Evolutionary conservation across 2,329 filamentous ascomycete genomes (phyloP).

Genomic region (Coniochaeta sp.): DNA sequence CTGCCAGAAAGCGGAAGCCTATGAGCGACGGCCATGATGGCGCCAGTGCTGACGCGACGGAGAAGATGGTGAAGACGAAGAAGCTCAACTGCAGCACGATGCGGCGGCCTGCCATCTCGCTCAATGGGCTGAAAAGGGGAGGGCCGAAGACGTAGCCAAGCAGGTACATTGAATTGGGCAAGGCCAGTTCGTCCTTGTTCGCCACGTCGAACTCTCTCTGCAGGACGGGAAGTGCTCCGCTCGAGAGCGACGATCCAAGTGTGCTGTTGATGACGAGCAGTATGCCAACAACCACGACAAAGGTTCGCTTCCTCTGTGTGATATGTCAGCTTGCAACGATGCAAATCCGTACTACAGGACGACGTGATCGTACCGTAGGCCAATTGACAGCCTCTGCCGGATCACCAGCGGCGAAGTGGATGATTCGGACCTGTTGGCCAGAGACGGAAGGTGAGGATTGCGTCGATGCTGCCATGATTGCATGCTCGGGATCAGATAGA

Average conservation of each 20-base stretch:
- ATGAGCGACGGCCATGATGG: neutral
- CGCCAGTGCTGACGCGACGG: neutral
- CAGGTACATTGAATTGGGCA: neutral
- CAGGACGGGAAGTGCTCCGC: neutral
- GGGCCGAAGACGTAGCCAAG: neutral
- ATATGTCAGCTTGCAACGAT: neutral
- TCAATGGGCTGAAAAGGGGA: neutral
- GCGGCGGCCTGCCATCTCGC: neutral
- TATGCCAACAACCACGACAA: neutral
- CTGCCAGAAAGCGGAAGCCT: neutral
- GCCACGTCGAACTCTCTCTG: neutral
- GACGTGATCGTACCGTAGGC: neutral
- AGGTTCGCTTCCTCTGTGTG: neutral
- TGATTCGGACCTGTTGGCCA: neutral
- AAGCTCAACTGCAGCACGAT: neutral
- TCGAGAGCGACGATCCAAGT: neutral
- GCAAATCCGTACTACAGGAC: neutral
- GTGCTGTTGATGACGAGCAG: neutral
- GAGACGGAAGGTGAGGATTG: neutral
- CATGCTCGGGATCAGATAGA: neutral
- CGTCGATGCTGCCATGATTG: neutral
- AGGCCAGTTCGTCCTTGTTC: neutral
- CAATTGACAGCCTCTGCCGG: neutral
- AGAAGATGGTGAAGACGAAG: neutral
- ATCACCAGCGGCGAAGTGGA: neutral